These are phyloP conservation scores for Mycena indigotica DNA, from an alignment of 768 basidiomycete genomes.

Conservation along the genomic window DNA sequence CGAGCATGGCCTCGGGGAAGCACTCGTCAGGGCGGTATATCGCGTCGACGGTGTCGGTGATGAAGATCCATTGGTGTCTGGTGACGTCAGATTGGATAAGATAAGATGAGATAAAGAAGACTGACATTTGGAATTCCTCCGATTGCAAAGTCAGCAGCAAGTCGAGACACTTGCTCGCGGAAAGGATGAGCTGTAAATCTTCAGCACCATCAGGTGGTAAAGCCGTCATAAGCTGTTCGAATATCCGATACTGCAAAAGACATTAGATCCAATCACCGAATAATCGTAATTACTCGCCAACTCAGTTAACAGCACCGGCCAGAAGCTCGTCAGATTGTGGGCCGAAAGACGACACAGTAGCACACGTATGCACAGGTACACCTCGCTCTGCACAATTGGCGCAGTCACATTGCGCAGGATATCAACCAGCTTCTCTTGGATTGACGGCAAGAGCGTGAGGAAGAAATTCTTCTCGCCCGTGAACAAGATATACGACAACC, in stretches of 20 bases:
- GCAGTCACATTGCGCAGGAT: constrained; percentile 78
- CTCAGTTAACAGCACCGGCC: constrained; percentile 95
- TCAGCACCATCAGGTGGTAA: constrained; percentile 84
- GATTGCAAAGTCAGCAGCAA: constrained; percentile 90
- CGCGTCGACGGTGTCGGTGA: constrained; percentile 96
- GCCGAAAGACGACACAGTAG: constrained; percentile 87
- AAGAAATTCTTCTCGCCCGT: constrained; percentile 90
- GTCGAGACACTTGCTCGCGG: constrained; percentile 94
- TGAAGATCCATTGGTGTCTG: constrained; percentile 98
- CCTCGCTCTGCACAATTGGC: constrained; percentile 89
- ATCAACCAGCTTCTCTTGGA: constrained; percentile 98
- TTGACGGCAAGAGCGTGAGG: constrained; percentile 82
- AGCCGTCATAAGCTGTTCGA: constrained; percentile 75
- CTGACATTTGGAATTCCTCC: constrained; percentile 96
- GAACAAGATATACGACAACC: constrained; percentile 85
- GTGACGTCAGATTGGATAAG: constrained; percentile 2
- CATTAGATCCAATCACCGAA: constrained; percentile 1
- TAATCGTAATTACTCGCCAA: constrained; percentile 48
- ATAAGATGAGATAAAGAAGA: neutral
- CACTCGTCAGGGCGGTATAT: constrained; percentile 85
- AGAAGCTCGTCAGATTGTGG: constrained; percentile 92
- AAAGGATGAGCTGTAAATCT: constrained; percentile 76
- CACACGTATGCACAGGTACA: constrained; percentile 91
- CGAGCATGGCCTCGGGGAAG: constrained; percentile 86
- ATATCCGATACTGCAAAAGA: constrained; percentile 73